phyloP scores from a whole-genome alignment of 352 stramenopile genomes.

The Globisporangium barbulae region DNA sequence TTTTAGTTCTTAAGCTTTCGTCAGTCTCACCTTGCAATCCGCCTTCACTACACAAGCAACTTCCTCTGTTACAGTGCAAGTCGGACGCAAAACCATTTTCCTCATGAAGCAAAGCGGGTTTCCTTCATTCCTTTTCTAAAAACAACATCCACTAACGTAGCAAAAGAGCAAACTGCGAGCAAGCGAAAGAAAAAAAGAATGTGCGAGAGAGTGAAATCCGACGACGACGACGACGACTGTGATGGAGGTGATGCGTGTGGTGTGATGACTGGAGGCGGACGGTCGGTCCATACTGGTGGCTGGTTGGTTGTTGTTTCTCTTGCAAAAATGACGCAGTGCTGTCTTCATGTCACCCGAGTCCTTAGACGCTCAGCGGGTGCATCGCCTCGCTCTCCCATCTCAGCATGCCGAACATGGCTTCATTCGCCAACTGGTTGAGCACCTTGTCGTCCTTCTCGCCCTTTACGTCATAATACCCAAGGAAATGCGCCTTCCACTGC shows the following conservation, averaged over 20 bases:
- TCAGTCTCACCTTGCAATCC: no score
- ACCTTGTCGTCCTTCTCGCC: conserved; percentile 83
- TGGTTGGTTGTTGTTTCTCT: neutral
- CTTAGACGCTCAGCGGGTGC: conserved; percentile 72
- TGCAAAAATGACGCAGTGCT: neutral
- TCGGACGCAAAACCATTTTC: neutral
- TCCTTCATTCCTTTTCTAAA: conserved; percentile 3
- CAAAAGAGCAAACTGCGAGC: conserved; percentile 12
- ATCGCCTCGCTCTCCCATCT: conserved; percentile 85
- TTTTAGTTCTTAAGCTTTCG: no score
- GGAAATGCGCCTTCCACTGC: conserved; percentile 73
- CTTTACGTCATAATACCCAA: conserved; percentile 84
- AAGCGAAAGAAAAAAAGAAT: conserved; percentile 8
- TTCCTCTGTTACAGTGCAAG: neutral
- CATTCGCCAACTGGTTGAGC: conserved; percentile 76
- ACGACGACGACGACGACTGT: conserved; percentile 8
- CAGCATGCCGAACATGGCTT: conserved; percentile 85
- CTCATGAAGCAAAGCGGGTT: conserved; percentile 5
- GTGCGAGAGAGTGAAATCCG: neutral
- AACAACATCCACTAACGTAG: conserved; percentile 9
- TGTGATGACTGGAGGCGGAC: neutral
- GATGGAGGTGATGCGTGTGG: neutral
- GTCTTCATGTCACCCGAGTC: neutral
- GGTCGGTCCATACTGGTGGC: neutral
- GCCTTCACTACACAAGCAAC: no score